phyloP scores from a whole-genome alignment of 768 basidiomycete genomes.

The Amanita thiersii region DNA sequence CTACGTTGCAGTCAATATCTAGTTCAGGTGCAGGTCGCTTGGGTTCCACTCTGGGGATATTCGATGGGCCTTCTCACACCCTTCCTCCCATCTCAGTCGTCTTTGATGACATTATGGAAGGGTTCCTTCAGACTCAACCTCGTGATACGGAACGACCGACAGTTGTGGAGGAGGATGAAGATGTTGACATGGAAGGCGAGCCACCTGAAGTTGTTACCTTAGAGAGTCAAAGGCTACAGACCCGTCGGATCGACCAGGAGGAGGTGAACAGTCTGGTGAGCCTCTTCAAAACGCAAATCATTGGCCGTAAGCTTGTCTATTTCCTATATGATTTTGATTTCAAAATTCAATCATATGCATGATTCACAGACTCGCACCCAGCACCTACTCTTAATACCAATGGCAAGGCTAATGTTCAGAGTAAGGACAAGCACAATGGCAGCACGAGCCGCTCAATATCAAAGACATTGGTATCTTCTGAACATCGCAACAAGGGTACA shows the following conservation, averaged over 20 bases:
- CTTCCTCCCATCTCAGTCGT: conserved; percentile 58
- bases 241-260: conserved; percentile 33
- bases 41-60: conserved; percentile 38
- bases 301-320: conserved; percentile 25
- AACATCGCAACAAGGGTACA: neutral
- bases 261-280: conserved; percentile 55
- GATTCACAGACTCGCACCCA: conserved; percentile 1
- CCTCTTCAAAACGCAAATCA: conserved; percentile 50
- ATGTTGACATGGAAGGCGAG: conserved; percentile 38
- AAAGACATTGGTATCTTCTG: neutral
- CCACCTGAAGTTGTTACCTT: conserved; percentile 15
- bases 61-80: conserved; percentile 68
- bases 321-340: neutral
- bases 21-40: conserved; percentile 9
- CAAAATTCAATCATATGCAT: conserved; percentile 1
- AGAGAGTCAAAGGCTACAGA: conserved; percentile 8
- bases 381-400: conserved; percentile 4
- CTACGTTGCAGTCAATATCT: conserved; percentile 10
- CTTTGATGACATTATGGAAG: conserved; percentile 48
- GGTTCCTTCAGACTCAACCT: conserved; percentile 23
- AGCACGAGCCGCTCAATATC: neutral
- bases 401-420: conserved; percentile 4
- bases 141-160: conserved; percentile 10
- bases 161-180: conserved; percentile 24
- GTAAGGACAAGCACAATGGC: conserved; percentile 11